phyloP scores from a whole-genome alignment of 139 green algal genomes.

The Chara braunii region DNA sequence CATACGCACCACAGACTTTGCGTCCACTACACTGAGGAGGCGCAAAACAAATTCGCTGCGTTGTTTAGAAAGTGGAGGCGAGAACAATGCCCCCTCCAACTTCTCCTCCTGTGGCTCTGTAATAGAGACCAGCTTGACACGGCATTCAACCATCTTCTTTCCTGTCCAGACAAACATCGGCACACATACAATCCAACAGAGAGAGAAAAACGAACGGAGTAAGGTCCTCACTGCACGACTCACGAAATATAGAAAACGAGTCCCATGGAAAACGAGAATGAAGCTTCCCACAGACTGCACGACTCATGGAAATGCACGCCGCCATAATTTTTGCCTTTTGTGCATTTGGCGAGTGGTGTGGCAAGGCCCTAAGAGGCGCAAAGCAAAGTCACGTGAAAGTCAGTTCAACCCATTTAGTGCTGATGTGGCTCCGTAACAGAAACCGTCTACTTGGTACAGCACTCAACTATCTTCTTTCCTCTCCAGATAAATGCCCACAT shows the following conservation, averaged over 20 bases:
- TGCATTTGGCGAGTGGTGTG: no score
- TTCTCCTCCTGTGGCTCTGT: neutral
- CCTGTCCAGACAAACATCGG: no score
- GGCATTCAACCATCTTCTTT: constrained; percentile 10
- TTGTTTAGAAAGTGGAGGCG: constrained; percentile 25
- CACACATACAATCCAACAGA: no score
- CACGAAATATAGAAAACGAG: no score
- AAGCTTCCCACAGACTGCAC: no score
- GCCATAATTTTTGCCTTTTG: no score
- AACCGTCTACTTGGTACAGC: neutral
- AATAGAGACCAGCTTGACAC: neutral
- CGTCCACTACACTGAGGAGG: neutral
- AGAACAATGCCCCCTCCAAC: constrained; percentile 19
- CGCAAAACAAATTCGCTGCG: constrained; percentile 10
- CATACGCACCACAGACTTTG: constrained; percentile 12
- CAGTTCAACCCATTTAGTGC: constrained; percentile 1
- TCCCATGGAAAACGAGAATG: no score
- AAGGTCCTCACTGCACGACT: no score
- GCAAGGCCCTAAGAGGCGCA: constrained; percentile 18
- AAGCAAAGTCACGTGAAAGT: constrained; percentile 16
- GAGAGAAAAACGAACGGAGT: no score
- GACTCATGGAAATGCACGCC: no score
- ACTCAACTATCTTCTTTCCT: no score
- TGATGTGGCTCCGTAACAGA: neutral
- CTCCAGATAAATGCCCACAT: no score